These are phyloP conservation scores for Stylonectria norvegica DNA, from an alignment of 2,329 filamentous ascomycete species.

Conservation along the genomic window DNA sequence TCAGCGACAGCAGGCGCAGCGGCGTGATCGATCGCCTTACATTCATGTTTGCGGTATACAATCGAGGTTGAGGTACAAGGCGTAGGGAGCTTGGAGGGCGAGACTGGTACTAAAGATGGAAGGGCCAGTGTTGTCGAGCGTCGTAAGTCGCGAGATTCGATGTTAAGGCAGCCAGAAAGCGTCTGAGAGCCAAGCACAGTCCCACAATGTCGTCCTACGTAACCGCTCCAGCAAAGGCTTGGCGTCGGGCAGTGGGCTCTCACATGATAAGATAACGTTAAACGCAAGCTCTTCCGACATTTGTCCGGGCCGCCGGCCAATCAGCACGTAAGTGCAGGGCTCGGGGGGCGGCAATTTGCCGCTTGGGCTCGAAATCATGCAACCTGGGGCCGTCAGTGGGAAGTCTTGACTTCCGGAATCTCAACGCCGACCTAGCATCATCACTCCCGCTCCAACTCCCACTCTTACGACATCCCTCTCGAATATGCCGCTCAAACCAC, in stretches of 20 bases:
- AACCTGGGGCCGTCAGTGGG: constrained; percentile 20
- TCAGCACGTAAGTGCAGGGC: constrained; percentile 21
- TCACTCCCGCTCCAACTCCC: constrained; percentile 17
- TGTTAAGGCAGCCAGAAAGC: constrained; percentile 21
- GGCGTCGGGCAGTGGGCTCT: constrained; percentile 4
- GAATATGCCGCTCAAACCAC: constrained; percentile 35
- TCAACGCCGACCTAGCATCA: constrained; percentile 9
- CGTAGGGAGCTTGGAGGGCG: not conserved
- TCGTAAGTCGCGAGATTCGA: constrained; percentile 3
- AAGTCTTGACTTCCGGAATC: not conserved
- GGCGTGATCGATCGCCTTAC: constrained; percentile 23
- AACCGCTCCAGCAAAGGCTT: constrained; percentile 13
- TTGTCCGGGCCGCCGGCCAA: constrained; percentile 26
- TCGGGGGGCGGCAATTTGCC: constrained; percentile 29
- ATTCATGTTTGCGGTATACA: constrained; percentile 24
- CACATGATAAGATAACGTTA: constrained; percentile 28
- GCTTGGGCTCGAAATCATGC: constrained; percentile 30
- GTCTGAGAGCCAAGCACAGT: constrained; percentile 11
- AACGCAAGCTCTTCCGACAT: constrained; percentile 21
- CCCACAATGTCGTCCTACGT: constrained; percentile 13
- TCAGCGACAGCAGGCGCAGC: constrained; percentile 12
- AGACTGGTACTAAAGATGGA: not conserved
- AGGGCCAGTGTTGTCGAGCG: not conserved
- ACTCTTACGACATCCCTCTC: constrained; percentile 20
- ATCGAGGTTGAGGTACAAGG: constrained; percentile 7